A percentile compares a stretch with the other conserved stretches of the same genome.
These are phyloP conservation scores for Hypoxylon sp. DNA, from an alignment of 2,329 filamentous ascomycete species.

Conservation along the genomic window DNA sequence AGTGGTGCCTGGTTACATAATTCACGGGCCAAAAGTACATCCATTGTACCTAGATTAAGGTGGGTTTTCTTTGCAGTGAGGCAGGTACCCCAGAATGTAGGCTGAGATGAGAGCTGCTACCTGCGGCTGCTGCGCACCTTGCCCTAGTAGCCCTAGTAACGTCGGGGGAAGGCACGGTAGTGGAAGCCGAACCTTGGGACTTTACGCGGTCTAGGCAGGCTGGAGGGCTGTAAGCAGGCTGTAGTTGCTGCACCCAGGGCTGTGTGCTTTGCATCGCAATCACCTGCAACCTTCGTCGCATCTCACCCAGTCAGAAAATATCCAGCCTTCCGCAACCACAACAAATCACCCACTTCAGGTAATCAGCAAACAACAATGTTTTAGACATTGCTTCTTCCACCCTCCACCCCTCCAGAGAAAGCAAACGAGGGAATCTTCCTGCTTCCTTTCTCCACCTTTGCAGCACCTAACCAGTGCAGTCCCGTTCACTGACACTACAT, in stretches of 20 bases:
- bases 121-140: background rate
- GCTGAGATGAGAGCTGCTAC: background rate
- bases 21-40: background rate
- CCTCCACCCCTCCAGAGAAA: background rate
- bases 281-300: conserved; percentile 36
- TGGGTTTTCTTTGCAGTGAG: background rate
- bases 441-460: conserved; percentile 7
- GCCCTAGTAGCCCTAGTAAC: background rate
- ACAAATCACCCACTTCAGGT: conserved; percentile 27
- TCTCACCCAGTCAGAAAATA: conserved; percentile 24
- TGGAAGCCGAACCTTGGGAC: background rate
- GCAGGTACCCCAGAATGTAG: background rate
- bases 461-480: conserved; percentile 1
- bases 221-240: conserved; percentile 19
- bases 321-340: conserved; percentile 29
- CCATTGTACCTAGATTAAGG: no score
- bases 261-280: conserved; percentile 34
- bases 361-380: conserved; percentile 36
- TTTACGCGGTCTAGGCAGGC: conserved; percentile 3
- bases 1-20: no score
- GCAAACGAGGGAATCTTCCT: conserved; percentile 17
- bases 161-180: background rate
- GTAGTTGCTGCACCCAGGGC: conserved; percentile 33
- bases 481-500: conserved; percentile 1
- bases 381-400: conserved; percentile 24